Conservation (phyloP, 768 basidiomycete genomes). For the Suillus americanus region DNA sequence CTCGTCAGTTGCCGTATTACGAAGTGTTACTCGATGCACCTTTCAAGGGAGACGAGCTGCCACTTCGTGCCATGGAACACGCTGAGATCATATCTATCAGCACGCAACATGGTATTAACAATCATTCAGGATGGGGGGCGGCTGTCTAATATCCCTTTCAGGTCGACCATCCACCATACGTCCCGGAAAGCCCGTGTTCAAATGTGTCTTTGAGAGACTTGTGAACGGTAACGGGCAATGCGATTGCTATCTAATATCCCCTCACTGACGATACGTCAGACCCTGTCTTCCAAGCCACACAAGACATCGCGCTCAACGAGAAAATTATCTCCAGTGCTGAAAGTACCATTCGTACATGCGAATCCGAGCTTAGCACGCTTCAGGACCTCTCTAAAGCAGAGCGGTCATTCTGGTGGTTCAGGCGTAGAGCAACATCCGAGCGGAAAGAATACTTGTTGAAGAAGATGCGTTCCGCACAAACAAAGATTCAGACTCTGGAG, state of each 20-base stretch:
- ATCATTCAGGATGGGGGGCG: neutral
- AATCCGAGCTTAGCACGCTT: slow-evolving; percentile 71
- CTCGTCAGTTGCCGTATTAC: slow-evolving; percentile 71
- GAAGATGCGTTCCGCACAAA: slow-evolving; percentile 72
- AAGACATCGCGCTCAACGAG: slow-evolving; percentile 81
- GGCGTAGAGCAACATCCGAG: slow-evolving; percentile 49
- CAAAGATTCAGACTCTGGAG: slow-evolving; percentile 70
- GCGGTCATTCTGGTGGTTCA: slow-evolving; percentile 44
- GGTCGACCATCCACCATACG: slow-evolving; percentile 82
- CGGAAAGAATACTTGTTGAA: slow-evolving; percentile 68
- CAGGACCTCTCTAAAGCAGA: slow-evolving; percentile 59
- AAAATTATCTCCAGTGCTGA: slow-evolving; percentile 61
- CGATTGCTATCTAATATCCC: slow-evolving; percentile 1
- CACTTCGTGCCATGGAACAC: slow-evolving; percentile 84
- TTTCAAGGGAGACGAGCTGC: slow-evolving; percentile 87
- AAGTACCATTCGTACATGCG: slow-evolving; percentile 63
- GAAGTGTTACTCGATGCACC: slow-evolving; percentile 79
- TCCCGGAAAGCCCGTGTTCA: slow-evolving; percentile 90
- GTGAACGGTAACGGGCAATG: slow-evolving; percentile 55
- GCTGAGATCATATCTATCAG: slow-evolving; percentile 83
- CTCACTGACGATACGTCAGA: slow-evolving; percentile 41
- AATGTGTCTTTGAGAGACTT: slow-evolving; percentile 80
- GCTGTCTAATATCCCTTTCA: slow-evolving; percentile 22
- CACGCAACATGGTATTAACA: slow-evolving; percentile 62
- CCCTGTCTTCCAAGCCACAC: slow-evolving; percentile 72